Conservation (phyloP, 2,329 filamentous ascomycete species). For the Microascus cirrosus region DNA sequence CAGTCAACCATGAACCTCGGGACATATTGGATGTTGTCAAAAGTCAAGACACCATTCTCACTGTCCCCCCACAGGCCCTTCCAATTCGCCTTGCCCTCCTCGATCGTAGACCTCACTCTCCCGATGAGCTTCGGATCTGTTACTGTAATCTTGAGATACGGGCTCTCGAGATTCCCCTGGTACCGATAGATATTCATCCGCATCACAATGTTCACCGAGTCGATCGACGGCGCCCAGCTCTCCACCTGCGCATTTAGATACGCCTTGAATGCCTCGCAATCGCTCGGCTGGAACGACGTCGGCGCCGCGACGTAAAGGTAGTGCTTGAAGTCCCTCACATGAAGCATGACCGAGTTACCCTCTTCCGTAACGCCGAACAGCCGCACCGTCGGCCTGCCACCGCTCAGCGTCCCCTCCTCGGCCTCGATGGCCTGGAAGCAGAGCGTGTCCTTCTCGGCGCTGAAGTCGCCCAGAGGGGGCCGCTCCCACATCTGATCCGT, state of each 20-base stretch:
- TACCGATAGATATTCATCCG: conserved; percentile 90
- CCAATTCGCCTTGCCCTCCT: conserved; percentile 72
- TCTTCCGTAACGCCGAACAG: conserved; percentile 79
- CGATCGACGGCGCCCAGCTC: conserved; percentile 62
- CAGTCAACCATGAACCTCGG: conserved; percentile 97
- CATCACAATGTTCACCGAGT: conserved; percentile 72
- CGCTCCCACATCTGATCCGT: conserved; percentile 87
- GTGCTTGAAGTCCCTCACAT: conserved; percentile 92
- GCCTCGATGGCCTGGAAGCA: conserved; percentile 92
- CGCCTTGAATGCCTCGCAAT: conserved; percentile 67
- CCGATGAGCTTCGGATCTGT: conserved; percentile 79
- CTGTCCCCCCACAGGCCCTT: conserved; percentile 74
- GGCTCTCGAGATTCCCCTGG: conserved; percentile 83
- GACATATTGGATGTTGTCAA: conserved; percentile 92
- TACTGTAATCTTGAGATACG: conserved; percentile 88
- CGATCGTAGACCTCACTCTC: conserved; percentile 64
- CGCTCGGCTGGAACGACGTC: conserved; percentile 63
- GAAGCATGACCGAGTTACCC: conserved; percentile 86
- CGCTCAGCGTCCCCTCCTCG: conserved; percentile 75
- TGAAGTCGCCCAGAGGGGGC: conserved; percentile 39
- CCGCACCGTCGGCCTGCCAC: conserved; percentile 69
- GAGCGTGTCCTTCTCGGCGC: conserved; percentile 54
- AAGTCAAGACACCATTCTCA: conserved; percentile 67
- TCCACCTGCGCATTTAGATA: conserved; percentile 73
- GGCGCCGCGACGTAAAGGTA: conserved; percentile 93